phyloP scores from a whole-genome alignment of 768 basidiomycete genomes.

The Gymnopilus junonius region DNA sequence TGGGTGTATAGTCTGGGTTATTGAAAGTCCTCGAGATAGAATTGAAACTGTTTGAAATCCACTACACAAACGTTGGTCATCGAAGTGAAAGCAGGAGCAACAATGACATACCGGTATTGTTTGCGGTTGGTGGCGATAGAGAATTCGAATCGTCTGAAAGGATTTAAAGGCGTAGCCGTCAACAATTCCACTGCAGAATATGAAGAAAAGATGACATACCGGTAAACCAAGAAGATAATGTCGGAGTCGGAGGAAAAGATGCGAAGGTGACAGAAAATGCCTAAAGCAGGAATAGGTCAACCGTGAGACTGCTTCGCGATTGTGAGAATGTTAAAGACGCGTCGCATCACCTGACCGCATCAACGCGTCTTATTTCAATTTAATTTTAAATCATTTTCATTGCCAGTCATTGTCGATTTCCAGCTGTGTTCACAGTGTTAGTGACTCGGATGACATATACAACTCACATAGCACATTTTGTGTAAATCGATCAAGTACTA shows the following conservation, averaged over 20 bases:
- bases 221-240: constrained; percentile 11
- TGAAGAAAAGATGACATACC: background rate
- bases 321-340: constrained; percentile 9
- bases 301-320: constrained; percentile 12
- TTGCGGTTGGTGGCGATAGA: background rate
- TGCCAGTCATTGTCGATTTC: background rate
- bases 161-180: background rate
- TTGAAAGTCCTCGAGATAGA: background rate
- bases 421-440: too few relatives aligned
- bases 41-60: background rate
- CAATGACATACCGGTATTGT: background rate
- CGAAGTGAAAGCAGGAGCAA: background rate
- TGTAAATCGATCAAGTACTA: too few relatives aligned
- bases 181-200: background rate
- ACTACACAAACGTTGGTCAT: background rate
- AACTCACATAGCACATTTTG: too few relatives aligned
- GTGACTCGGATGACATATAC: too few relatives aligned
- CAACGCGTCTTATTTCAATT: background rate
- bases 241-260: constrained; percentile 2
- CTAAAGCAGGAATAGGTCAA: constrained; percentile 13
- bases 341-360: constrained; percentile 13
- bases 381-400: background rate
- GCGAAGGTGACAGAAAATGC: background rate
- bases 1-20: background rate
- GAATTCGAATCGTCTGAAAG: background rate